These are phyloP conservation scores for Panicum hallii DNA, from an alignment of 202 grass and related monocot species.

Conservation along the genomic window DNA sequence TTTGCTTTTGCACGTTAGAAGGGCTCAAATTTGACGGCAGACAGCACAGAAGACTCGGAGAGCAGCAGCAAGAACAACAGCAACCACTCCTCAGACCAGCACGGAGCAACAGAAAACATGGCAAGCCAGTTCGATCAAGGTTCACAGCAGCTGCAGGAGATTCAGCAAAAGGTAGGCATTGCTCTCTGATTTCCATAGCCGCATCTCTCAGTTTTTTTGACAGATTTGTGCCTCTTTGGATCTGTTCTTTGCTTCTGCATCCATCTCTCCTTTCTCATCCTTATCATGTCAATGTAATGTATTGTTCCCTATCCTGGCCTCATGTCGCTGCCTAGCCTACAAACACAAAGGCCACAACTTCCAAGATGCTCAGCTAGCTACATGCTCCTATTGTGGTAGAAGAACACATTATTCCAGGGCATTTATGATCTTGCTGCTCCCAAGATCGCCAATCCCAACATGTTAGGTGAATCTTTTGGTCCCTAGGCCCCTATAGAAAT, in stretches of 20 bases:
- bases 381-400: slow-evolving; percentile 44
- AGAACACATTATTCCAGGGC: slow-evolving; percentile 20
- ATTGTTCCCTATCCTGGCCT: slow-evolving; percentile 36
- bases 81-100: slow-evolving; percentile 56
- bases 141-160: slow-evolving; percentile 34
- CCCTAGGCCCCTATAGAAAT: not conserved
- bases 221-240: slow-evolving; percentile 20
- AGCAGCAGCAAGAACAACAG: slow-evolving; percentile 66
- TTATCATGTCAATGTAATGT: slow-evolving; percentile 14
- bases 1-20: slow-evolving; percentile 30
- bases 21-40: slow-evolving; percentile 60
- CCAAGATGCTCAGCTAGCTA: slow-evolving; percentile 58
- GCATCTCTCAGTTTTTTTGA: not conserved
- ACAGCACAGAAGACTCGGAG: slow-evolving; percentile 77
- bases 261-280: slow-evolving; percentile 18
- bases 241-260: slow-evolving; percentile 31
- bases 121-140: slow-evolving; percentile 47
- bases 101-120: slow-evolving; percentile 34
- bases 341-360: slow-evolving; percentile 65
- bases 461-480: slow-evolving; percentile 47
- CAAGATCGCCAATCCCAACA: slow-evolving; percentile 60
- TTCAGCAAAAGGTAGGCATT: slow-evolving; percentile 44
- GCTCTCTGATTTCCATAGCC: not conserved
- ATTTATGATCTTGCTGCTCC: slow-evolving; percentile 53
- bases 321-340: slow-evolving; percentile 52